These are phyloP conservation scores for Sungouiozyma ichnusensis DNA, from an alignment of 805 yeast genomes.

Conservation along the genomic window DNA sequence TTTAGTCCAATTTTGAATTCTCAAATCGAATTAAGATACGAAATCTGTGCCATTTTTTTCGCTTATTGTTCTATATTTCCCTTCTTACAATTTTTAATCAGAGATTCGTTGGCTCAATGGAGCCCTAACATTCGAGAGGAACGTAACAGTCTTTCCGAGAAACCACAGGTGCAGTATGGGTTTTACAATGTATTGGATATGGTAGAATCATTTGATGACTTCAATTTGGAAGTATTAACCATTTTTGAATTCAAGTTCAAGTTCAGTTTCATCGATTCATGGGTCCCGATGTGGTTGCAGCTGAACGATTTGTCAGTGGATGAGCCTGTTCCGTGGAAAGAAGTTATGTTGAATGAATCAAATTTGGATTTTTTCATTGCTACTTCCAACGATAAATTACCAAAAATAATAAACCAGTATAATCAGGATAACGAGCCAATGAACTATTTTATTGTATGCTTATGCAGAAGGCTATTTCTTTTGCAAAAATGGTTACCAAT, in stretches of 20 bases:
- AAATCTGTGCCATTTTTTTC: constrained; percentile 10
- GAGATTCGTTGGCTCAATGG: constrained; percentile 9
- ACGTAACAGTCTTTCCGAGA: background rate
- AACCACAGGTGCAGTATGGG: constrained; percentile 5
- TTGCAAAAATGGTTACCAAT: constrained; percentile 8
- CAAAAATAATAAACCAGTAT: constrained; percentile 3
- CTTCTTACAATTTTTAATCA: constrained; percentile 10
- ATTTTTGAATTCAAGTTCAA: constrained; percentile 9
- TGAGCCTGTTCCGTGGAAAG: background rate
- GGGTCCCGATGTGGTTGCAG: constrained; percentile 19
- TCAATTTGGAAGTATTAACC: constrained; percentile 6
- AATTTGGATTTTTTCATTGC: constrained; percentile 17
- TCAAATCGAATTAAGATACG: background rate
- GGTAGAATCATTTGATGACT: constrained; percentile 10
- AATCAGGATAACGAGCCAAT: background rate
- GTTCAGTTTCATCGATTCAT: constrained; percentile 7
- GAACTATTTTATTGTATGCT: constrained; percentile 1
- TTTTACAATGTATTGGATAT: constrained; percentile 12
- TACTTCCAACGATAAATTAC: constrained; percentile 6
- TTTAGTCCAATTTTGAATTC: background rate
- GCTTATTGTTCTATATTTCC: constrained; percentile 17
- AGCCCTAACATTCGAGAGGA: background rate
- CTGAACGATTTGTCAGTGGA: background rate
- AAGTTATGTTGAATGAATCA: constrained; percentile 6
- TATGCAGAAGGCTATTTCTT: constrained; percentile 7